Base-by-base conservation (phyloP, 148 eudicot species). In the Rhododendron williamsianum region DNA sequence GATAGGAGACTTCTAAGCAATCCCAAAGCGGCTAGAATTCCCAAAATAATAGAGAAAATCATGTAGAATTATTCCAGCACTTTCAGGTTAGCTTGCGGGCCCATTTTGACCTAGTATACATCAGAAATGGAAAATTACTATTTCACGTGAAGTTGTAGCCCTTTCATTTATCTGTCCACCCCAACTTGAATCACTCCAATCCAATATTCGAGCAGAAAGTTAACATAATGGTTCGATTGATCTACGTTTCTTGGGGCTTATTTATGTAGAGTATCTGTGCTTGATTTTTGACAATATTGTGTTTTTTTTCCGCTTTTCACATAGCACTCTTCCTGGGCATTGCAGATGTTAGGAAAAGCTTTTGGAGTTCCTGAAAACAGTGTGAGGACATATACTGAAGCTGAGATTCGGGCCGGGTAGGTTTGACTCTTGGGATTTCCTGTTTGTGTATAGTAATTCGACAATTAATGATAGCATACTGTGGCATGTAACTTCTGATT, bases 321-420 rank as follows among this genome's bases (percentile, higher is more conserved):
- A 67, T 83, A 16, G 84, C 38, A 45, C 71, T 76, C 30, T 63
- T 87, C 84, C 83, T 91, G 87, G 86, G 41, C 72, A 79, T 85
- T 90, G 90, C 93, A 97, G 98, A 91, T 93, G 87, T 90, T 97
- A 76, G 99, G 99, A 84, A 91, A 93, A 86, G 97, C 97, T 84
- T 90, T 97, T 46, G 93, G 96, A 84, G 90, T 97, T 82, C 96
- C 96, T 72, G 98, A 93, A 76, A 93, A 97, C 78, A 95, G 93
- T 86, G 93, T 94, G 73, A 93, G 96, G 85, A 97, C 99, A 46
- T 97, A 85, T 85, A 87, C 98, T 73, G 99, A 97, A 88, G 98
- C 99, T 76, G 99, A 97, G 89, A 97, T 97, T 90, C 99, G 98
- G 82, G 98, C 99, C 56, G 88, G 99, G 99, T 97, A 92, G 84